phyloP scores from a whole-genome alignment of 1,284 basidiomycete genomes.

The Cutaneotrichosporon cavernicola region DNA sequence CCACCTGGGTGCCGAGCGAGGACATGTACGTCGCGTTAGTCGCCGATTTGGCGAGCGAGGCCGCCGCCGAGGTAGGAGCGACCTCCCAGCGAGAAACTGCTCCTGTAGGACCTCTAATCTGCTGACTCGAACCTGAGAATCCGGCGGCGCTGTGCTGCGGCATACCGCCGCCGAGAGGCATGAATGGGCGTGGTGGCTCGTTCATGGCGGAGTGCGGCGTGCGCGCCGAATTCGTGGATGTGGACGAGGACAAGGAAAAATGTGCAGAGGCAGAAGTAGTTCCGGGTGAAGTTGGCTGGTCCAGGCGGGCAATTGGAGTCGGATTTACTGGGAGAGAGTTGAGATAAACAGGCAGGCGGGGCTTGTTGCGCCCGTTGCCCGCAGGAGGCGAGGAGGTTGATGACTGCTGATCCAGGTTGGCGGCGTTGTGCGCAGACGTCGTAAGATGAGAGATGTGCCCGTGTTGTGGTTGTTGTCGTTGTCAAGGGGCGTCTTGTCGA shows the following conservation, averaged over 20 bases:
- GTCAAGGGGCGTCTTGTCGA: background rate
- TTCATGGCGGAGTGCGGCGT: background rate
- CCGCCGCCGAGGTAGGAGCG: background rate
- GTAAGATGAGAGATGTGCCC: background rate
- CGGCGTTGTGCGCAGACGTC: background rate
- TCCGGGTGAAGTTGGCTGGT: background rate
- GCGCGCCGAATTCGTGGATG: background rate
- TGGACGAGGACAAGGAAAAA: background rate
- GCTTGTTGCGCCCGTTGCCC: background rate
- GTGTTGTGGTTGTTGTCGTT: background rate
- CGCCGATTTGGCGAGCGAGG: background rate
- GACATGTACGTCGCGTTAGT: background rate
- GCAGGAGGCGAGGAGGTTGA: constrained; percentile 5
- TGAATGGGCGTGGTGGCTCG: background rate
- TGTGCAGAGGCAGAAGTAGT: background rate
- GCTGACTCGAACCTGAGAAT: background rate
- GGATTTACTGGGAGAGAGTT: background rate
- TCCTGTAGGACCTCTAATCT: background rate
- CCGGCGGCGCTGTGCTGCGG: background rate
- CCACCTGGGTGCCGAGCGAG: background rate
- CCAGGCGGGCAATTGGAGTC: background rate
- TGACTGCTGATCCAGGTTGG: constrained; percentile 6
- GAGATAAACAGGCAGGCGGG: background rate
- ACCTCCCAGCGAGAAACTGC: background rate
- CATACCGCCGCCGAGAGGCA: background rate